Evolutionary conservation across 345 rosid species (phyloP).

Genomic region (Cardamine occulta): DNA sequence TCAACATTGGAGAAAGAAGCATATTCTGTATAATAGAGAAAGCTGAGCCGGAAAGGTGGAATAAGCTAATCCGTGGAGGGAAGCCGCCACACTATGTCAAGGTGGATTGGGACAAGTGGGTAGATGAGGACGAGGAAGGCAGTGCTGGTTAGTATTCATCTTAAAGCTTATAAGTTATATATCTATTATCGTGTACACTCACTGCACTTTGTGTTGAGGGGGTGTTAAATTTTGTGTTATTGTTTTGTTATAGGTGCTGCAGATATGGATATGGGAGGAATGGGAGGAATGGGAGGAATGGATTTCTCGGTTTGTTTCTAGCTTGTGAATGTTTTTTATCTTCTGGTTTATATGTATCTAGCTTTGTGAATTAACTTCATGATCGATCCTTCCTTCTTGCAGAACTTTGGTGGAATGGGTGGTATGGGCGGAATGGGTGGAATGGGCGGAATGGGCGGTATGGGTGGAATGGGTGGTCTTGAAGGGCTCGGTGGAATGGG

Average conservation of each 20-base stretch:
- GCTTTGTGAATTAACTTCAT: constrained; percentile 18
- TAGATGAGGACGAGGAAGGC: constrained; percentile 81
- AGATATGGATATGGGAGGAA: constrained; percentile 39
- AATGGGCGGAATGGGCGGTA: constrained; percentile 42
- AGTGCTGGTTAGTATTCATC: constrained; percentile 41
- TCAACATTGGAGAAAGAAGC: constrained; percentile 69
- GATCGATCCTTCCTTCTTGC: constrained; percentile 19
- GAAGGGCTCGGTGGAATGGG: constrained; percentile 39
- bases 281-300: constrained; percentile 39
- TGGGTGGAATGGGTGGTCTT: constrained; percentile 45
- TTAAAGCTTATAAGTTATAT: not conserved
- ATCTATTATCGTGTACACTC: not conserved
- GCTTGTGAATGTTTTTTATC: constrained; percentile 12
- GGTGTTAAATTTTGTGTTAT: constrained; percentile 3
- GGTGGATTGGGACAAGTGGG: constrained; percentile 97
- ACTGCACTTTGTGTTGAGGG: not conserved
- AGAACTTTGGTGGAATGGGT: constrained; percentile 45
- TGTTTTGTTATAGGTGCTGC: constrained; percentile 45
- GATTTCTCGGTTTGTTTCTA: constrained; percentile 47
- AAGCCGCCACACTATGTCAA: constrained; percentile 79
- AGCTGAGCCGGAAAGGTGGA: constrained; percentile 81
- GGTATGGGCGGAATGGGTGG: constrained; percentile 37
- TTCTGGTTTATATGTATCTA: not conserved
- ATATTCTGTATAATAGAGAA: constrained; percentile 77
- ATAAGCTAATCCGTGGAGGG: constrained; percentile 64